Evolutionary conservation across 73 alveolate genomes (phyloP).

Genomic region (Durusdinium trenchii): DNA sequence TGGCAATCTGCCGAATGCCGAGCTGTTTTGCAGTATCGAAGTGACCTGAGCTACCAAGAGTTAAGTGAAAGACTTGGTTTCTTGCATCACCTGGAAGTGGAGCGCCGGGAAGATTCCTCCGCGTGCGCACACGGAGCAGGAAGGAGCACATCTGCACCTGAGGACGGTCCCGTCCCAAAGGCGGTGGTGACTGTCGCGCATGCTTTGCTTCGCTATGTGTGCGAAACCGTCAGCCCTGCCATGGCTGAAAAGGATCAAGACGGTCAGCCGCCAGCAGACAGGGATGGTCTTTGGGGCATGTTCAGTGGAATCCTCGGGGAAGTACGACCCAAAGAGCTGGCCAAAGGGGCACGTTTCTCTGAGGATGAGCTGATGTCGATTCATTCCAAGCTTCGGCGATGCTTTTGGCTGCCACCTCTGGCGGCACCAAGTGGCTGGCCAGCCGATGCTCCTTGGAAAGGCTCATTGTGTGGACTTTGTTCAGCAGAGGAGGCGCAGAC

Average conservation of each 20-base stretch:
- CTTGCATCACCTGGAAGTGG: slow-evolving; percentile 21
- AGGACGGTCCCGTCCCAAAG: background rate
- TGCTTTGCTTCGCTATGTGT: slow-evolving; percentile 13
- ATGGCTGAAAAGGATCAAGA: background rate
- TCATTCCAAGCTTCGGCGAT: slow-evolving; percentile 60
- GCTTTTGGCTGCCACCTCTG: slow-evolving; percentile 86
- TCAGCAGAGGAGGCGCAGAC: slow-evolving; percentile 65
- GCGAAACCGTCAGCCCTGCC: background rate
- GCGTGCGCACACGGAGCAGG: too few relatives aligned
- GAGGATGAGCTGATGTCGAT: slow-evolving; percentile 74
- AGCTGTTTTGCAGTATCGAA: background rate
- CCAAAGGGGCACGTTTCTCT: background rate
- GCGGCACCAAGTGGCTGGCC: slow-evolving; percentile 81
- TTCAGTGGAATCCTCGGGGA: background rate
- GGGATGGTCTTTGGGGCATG: too few relatives aligned
- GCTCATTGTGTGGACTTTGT: slow-evolving; percentile 59
- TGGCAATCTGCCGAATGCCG: slow-evolving; percentile 44
- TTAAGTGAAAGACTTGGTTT: slow-evolving; percentile 11
- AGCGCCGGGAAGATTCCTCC: too few relatives aligned
- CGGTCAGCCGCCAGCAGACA: too few relatives aligned
- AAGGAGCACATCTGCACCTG: too few relatives aligned
- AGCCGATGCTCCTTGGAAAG: slow-evolving; percentile 74
- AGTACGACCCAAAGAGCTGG: background rate
- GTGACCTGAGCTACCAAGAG: slow-evolving; percentile 36
- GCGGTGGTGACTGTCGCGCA: background rate